phyloP scores from a whole-genome alignment of 2,329 filamentous ascomycete species.

The Rugonectria rugulosa region DNA sequence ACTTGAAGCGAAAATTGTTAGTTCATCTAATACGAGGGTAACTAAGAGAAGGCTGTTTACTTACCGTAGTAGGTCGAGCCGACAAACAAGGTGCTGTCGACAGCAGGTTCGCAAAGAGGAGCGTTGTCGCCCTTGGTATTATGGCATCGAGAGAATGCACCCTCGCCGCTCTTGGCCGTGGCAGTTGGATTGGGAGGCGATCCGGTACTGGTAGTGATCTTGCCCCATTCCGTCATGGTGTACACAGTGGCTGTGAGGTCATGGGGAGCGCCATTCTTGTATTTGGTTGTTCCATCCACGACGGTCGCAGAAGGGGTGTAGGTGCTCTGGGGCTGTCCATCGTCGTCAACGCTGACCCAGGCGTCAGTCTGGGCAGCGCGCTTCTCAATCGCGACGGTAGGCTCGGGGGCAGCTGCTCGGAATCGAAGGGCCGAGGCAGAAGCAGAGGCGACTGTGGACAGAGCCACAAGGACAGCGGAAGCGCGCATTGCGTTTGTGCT shows the following conservation, averaged over 20 bases:
- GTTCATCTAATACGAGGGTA: neutral
- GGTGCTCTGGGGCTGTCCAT: conserved; percentile 54
- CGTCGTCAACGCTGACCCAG: conserved; percentile 61
- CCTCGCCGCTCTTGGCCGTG: conserved; percentile 49
- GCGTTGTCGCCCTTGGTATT: conserved; percentile 55
- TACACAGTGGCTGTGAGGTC: conserved; percentile 56
- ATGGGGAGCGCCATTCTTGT: conserved; percentile 51
- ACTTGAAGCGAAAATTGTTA: conserved; percentile 47
- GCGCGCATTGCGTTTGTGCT: conserved; percentile 41
- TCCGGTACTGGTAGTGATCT: conserved; percentile 51
- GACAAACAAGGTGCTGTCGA: conserved; percentile 52
- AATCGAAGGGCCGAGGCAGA: conserved; percentile 34
- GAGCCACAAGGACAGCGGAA: conserved; percentile 40
- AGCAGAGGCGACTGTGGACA: conserved; percentile 41
- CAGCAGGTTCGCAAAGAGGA: conserved; percentile 60
- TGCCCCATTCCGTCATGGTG: conserved; percentile 45
- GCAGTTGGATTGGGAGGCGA: conserved; percentile 55
- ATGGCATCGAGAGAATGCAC: conserved; percentile 59
- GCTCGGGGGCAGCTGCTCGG: conserved; percentile 22
- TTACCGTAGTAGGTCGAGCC: conserved; percentile 61
- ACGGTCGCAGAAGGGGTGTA: conserved; percentile 58
- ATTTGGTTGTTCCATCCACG: conserved; percentile 52
- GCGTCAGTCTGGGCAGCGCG: conserved; percentile 49
- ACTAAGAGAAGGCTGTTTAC: conserved; percentile 17
- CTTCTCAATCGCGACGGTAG: conserved; percentile 30